Evolutionary conservation across 306 rosid species (phyloP), one percentile per base, ranked within the genome.

Genomic region (Sicyos edulis): DNA sequence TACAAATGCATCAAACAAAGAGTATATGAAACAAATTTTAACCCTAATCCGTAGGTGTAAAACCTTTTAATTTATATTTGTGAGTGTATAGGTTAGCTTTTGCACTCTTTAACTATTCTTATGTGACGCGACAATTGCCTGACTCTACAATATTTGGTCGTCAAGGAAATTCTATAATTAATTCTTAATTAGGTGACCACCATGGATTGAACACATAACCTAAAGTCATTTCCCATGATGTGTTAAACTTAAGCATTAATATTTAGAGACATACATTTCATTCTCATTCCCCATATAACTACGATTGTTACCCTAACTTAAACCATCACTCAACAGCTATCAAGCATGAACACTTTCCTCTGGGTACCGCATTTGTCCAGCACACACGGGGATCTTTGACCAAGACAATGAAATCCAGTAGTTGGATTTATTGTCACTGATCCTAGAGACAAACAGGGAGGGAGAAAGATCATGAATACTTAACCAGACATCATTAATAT

Each of bases 1-100:
- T 51, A 32, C 65, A 19, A 74, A 63, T 19, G 19, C 76, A 74
- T 74, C 60, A 75, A n/a, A 79, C 67, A 72, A 72, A 72, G 55
- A 73, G 47, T 66, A 56, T 57, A 17, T 4, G 52, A 42, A 42
- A 57, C 56, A 58, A 17, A 50, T 55, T 53, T 52, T 16, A 69
- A 68, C 59, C 32, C 10, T 29, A 15, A 24, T 47, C 34, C 32
- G n/a, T 9, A 11, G 40, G 26, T 47, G 57, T 47, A 20, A 37
- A 6, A 5, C 44, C 3, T 6, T 37, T 37, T 37, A 5, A 5
- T 6, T 37, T 5, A 5, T 5, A 37, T 37, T 37, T 37, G 44
- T 37, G 44, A 37, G 44, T 37, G 11, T 42, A 1, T 7, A 7
- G 47, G 10, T 40, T 8, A 42, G 9, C 45, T 42, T 42, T 42